phyloP scores from a whole-genome alignment of 495 filamentous ascomycete species.

The Saxophila tyrrhenica region DNA sequence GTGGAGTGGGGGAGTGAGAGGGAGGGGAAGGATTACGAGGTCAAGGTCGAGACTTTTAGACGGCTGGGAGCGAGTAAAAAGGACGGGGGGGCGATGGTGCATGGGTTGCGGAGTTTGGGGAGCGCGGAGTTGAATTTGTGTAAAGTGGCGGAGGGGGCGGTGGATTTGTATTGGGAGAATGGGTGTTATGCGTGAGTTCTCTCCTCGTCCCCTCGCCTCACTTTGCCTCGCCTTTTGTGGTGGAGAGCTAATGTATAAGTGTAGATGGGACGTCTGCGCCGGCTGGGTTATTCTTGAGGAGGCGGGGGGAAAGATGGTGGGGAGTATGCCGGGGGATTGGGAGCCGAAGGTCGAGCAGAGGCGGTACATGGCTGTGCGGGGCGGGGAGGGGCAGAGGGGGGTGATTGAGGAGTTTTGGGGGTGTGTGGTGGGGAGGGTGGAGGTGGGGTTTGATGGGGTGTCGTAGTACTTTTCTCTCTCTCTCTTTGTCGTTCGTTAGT shows the following conservation, averaged over 20 bases:
- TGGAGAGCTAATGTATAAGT: too few relatives aligned
- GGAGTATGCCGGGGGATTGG: conserved; percentile 71
- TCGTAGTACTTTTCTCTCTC: neutral
- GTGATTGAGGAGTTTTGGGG: conserved; percentile 77
- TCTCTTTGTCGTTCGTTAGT: neutral
- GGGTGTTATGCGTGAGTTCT: conserved; percentile 81
- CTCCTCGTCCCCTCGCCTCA: neutral
- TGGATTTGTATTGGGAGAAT: conserved; percentile 88
- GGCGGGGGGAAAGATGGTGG: conserved; percentile 57
- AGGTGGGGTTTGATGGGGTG: conserved; percentile 27
- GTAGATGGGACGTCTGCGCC: conserved; percentile 48
- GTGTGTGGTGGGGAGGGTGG: conserved; percentile 40
- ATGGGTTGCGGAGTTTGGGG: conserved; percentile 61
- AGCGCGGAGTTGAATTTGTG: conserved; percentile 78
- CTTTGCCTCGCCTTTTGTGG: too few relatives aligned
- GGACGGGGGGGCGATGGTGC: conserved; percentile 74
- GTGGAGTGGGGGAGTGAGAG: conserved; percentile 73
- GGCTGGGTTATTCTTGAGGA: conserved; percentile 82
- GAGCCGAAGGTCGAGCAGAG: conserved; percentile 61
- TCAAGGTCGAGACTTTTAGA: conserved; percentile 60
- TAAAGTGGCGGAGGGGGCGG: conserved; percentile 61
- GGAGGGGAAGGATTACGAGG: conserved; percentile 57
- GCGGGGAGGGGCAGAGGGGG: conserved; percentile 50
- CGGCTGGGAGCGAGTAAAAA: conserved; percentile 51
- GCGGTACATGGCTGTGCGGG: conserved; percentile 64